Evolutionary conservation across 345 rosid species (phyloP), one percentile per base, ranked within the genome.

Genomic region (Citrus medica): DNA sequence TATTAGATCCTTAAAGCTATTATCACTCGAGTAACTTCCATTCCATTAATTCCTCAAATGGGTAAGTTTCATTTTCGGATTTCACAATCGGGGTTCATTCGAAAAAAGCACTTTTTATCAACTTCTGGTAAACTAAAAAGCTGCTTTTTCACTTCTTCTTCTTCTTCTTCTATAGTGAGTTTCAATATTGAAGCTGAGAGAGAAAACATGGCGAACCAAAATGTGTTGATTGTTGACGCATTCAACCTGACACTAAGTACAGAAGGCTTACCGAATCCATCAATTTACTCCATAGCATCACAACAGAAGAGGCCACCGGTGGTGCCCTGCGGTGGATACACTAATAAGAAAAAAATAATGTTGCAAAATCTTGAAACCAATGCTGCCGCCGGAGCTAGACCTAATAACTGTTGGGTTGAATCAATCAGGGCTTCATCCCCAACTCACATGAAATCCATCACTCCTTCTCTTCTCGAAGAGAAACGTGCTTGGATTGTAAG

Each of bases 341-440:
- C 88, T 7, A 87, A 90, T 0, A 82, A 82, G 69, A 86, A 85
- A 78, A 85, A 85, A 42, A 71, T 87, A 48, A 71, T 86, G 35
- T 76, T 87, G 46, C 88, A 84, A 73, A 89, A 89, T 75, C 85
- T 88, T 16, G 97, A 94, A 71, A 90, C 88, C 83, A 89, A 82
- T 79, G 85, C 51, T 46, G 51, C 51, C 51, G 51, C 85, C 30
- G 92, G 87, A 22, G 79, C 82, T 25, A 94, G 92, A 82, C 75
- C 27, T 25, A 25, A 89, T 67, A 92, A 83, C 81, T 83, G 92
- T 25, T 92, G 93, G 94, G 92, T 93, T 19, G 96, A 95, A 59
- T 95, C 97, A 38, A 95, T 93, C 97, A 86, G 85, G 77, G 92
- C 94, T 56, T 93, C 98, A n/a, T 95, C 99, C 3, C 99, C 99